Conservation (phyloP, 352 stramenopile genomes). For the Globisporangium parvum region DNA sequence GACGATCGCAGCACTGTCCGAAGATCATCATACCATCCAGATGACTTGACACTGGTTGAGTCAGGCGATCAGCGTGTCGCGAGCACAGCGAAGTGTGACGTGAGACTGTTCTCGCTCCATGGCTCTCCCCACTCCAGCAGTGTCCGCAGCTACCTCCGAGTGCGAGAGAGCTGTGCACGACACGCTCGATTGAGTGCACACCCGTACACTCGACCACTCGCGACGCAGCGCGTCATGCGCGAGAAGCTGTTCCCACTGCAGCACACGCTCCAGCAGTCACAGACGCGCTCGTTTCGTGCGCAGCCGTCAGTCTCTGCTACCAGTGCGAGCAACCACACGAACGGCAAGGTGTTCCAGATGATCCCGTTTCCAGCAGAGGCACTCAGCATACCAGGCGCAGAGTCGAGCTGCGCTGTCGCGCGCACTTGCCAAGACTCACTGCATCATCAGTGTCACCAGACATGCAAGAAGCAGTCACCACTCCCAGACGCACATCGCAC, state of each 20-base stretch:
- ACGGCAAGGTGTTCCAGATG: constrained; percentile 9
- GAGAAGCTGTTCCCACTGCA: constrained; percentile 20
- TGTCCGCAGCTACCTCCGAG: not conserved
- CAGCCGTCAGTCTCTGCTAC: constrained; percentile 4
- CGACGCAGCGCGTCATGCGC: constrained; percentile 7
- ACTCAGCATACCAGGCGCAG: not conserved
- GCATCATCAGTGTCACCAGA: not conserved
- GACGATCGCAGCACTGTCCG: not conserved
- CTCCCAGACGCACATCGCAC: constrained; percentile 8
- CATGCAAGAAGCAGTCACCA: constrained; percentile 12
- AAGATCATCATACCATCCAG: not conserved
- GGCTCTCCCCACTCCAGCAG: not conserved
- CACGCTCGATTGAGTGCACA: not conserved
- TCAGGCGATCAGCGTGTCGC: no score
- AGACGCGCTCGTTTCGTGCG: no score
- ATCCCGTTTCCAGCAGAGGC: constrained; percentile 11
- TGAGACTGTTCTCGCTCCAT: constrained; percentile 14
- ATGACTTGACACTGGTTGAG: no score
- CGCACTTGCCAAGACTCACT: no score
- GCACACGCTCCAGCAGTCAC: no score
- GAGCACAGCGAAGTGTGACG: not conserved
- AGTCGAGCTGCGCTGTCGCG: not conserved
- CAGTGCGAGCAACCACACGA: constrained; percentile 2
- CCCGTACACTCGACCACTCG: not conserved
- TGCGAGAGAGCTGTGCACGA: not conserved